Percentiles rank a stretch among this genome's conserved stretches.
Evolutionary conservation across 139 green algal species (phyloP).

Genomic region (Chlamydomonas incerta): DNA sequence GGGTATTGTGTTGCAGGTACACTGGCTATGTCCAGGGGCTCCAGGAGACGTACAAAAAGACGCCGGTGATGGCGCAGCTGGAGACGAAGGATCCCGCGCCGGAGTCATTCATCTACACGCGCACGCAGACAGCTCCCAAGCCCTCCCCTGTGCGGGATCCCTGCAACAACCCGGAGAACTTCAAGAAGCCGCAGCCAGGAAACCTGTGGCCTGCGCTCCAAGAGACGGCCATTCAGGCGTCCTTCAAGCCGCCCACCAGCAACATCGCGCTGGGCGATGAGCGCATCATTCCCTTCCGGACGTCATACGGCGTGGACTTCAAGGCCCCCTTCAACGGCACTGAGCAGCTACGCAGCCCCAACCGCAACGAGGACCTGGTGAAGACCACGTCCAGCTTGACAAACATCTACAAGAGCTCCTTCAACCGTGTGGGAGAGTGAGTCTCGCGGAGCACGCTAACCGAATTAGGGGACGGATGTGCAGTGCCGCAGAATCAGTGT

Average conservation of each 20-base stretch:
- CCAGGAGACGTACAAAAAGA: slow-evolving; percentile 78
- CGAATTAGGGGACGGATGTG: no score
- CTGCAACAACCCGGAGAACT: slow-evolving; percentile 72
- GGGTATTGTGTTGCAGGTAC: slow-evolving; percentile 63
- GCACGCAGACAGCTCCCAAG: slow-evolving; percentile 48
- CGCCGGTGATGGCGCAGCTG: slow-evolving; percentile 75
- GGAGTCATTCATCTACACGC: slow-evolving; percentile 76
- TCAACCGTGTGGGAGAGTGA: slow-evolving; percentile 83
- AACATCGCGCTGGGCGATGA: slow-evolving; percentile 77
- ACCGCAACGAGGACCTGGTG: slow-evolving; percentile 80
- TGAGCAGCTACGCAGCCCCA: slow-evolving; percentile 73
- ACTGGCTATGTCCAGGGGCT: slow-evolving; percentile 74
- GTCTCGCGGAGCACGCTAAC: no score
- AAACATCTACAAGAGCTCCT: slow-evolving; percentile 73
- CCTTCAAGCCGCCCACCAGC: slow-evolving; percentile 70
- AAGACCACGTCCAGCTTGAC: slow-evolving; percentile 65
- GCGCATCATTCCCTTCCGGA: slow-evolving; percentile 75
- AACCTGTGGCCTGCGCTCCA: slow-evolving; percentile 78
- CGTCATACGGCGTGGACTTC: slow-evolving; percentile 78
- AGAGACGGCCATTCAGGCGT: slow-evolving; percentile 62
- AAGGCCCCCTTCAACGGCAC: slow-evolving; percentile 67
- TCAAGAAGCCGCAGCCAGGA: slow-evolving; percentile 58
- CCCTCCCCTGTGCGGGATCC: slow-evolving; percentile 55
- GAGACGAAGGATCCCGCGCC: slow-evolving; percentile 67
- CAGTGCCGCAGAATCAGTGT: no score